Evolutionary conservation across 2,329 filamentous ascomycete genomes (phyloP).

Genomic region (Chalaropsis thielavioides): DNA sequence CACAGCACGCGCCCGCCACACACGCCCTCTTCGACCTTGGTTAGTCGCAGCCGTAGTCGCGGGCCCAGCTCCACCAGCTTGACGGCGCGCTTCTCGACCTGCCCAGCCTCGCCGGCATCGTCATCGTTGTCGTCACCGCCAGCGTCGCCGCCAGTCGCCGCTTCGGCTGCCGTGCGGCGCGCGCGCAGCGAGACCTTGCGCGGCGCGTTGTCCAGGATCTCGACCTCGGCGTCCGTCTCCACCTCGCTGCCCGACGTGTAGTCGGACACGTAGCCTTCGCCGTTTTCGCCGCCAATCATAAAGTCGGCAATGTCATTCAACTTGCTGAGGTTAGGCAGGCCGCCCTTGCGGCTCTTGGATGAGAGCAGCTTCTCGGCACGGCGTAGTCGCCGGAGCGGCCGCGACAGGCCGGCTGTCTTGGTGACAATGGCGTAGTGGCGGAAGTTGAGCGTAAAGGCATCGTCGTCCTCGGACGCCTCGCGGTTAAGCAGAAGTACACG

Average conservation of each 20-base stretch:
- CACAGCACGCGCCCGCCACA: constrained; percentile 88
- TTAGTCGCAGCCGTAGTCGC: constrained; percentile 72
- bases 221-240: constrained; percentile 91
- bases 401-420: constrained; percentile 69
- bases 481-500: constrained; percentile 83
- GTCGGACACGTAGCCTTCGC: constrained; percentile 73
- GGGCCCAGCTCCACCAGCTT: constrained; percentile 88
- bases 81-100: constrained; percentile 71
- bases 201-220: constrained; percentile 54
- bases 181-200: constrained; percentile 36
- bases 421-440: constrained; percentile 94
- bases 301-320: constrained; percentile 91
- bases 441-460: constrained; percentile 69
- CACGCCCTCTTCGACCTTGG: constrained; percentile 90
- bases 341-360: constrained; percentile 40
- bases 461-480: constrained; percentile 46
- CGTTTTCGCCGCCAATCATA: constrained; percentile 67
- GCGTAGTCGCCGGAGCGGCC: constrained; percentile 68
- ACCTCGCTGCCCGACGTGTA: constrained; percentile 74
- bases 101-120: constrained; percentile 23
- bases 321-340: constrained; percentile 75
- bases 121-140: constrained; percentile 26
- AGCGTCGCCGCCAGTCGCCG: constrained; percentile 26
- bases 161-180: constrained; percentile 30
- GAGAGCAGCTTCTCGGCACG: constrained; percentile 66